phyloP scores from a whole-genome alignment of 2,329 filamentous ascomycete species.

The Leptodontidium sp. region DNA sequence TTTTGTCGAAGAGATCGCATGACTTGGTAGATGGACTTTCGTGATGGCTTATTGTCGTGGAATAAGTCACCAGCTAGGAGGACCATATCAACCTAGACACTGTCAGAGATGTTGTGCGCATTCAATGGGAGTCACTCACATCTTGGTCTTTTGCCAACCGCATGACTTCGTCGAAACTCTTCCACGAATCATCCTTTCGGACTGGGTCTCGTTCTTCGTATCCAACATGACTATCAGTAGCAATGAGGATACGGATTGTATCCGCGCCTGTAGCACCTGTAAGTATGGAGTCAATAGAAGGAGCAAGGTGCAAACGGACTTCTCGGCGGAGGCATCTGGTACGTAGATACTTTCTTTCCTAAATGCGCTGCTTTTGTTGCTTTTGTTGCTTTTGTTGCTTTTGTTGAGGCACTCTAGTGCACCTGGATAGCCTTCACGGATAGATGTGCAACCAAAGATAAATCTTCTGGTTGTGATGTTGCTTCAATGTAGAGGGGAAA shows the following conservation, averaged over 20 bases:
- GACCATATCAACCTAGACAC: conserved; percentile 84
- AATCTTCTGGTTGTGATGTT: not conserved
- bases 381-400: not conserved
- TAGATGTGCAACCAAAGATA: not conserved
- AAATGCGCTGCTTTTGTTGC: not conserved
- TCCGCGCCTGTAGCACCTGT: conserved; percentile 59
- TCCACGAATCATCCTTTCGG: conserved; percentile 97
- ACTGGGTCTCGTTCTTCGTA: conserved; percentile 93
- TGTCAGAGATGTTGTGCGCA: conserved; percentile 11
- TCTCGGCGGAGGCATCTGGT: conserved; percentile 41
- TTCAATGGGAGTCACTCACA: conserved; percentile 53
- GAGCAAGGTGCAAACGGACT: conserved; percentile 26
- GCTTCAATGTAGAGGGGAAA: not conserved
- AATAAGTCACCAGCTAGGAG: conserved; percentile 94
- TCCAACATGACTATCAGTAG: conserved; percentile 97
- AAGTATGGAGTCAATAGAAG: conserved; percentile 21
- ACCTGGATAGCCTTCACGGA: not conserved
- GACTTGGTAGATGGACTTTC: conserved; percentile 96
- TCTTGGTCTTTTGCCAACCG: conserved; percentile 84
- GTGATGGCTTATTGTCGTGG: conserved; percentile 96
- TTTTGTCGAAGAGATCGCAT: conserved; percentile 95
- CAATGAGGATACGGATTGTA: conserved; percentile 91
- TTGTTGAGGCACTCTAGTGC: not conserved
- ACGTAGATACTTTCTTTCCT: not conserved
- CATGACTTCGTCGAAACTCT: conserved; percentile 95